Evolutionary conservation across 2,329 filamentous ascomycete genomes (phyloP), one percentile per base, ranked within the genome.

Genomic region (Fusarium sp.): DNA sequence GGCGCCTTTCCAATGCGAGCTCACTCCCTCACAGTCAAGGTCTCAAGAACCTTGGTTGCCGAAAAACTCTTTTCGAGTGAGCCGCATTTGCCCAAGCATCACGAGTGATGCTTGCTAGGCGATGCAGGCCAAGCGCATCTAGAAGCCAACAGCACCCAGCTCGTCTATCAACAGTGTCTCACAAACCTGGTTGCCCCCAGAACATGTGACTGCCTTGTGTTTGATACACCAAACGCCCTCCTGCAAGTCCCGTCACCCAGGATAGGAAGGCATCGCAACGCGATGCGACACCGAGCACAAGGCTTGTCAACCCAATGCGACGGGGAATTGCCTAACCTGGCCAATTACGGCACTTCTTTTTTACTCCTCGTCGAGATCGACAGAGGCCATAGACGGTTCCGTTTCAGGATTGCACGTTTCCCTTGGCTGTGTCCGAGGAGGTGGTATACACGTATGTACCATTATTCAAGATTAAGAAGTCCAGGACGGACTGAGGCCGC

Each of bases 261-360:
- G 23, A 27, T 16, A 29, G 44, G 23, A 49, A 49, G 44, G 44
- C 23, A n/a, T 29, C n/a, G 57, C 25, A 40, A n/a, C 34, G 58
- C 42, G 56, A 56, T 56, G 44, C 33, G 23, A 53, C 57, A 58
- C 56, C 4, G 18, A 14, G n/a, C 31, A 31, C 44, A 27, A 16
- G 44, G 50, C 56, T 33, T 27, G 33, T 8, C 49, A 31, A 53
- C 54, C 57, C 53, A 58, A 56, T 42, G 58, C 27, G 40, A 55
- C 64, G 36, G 50, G 46, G 36, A 62, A 70, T 44, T 29, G 34
- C 10, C 23, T 18, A 46, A 42, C 40, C 23, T 50, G 64, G 40
- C 68, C 68, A 71, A 71, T 71, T 68, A 71, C 68, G 68, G 68
- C 65, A 71, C 58, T 69, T 71, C 54, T 67, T 71, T 46, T 34